Percentiles rank a stretch among this genome's conserved stretches.
These are phyloP conservation scores for Macrophomina tecta DNA, from an alignment of 2,329 filamentous ascomycete species.

Conservation along the genomic window DNA sequence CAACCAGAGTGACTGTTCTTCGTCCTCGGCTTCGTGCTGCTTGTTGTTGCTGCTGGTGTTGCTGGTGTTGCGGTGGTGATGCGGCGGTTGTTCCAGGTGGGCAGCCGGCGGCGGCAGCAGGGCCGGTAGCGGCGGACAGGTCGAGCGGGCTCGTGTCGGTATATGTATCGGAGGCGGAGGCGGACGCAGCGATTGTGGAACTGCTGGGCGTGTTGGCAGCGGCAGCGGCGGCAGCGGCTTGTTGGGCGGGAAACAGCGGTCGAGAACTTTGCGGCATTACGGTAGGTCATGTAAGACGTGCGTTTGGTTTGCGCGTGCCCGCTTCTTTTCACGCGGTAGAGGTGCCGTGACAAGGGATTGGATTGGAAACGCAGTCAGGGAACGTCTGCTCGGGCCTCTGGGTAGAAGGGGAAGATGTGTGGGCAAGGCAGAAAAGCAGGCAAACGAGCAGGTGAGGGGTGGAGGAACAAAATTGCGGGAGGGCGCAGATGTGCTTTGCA, in stretches of 20 bases:
- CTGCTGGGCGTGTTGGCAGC: constrained; percentile 3
- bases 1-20: constrained; percentile 21
- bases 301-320: not conserved
- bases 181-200: constrained; percentile 6
- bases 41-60: too few relatives aligned
- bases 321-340: not conserved
- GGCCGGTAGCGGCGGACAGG: not conserved
- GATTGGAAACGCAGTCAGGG: not conserved
- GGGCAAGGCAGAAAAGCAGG: constrained; percentile 16
- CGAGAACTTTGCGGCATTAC: constrained; percentile 15
- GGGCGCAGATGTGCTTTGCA: constrained; percentile 5
- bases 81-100: not conserved
- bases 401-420: not conserved
- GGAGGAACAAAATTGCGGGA: constrained; percentile 18
- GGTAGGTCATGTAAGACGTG: not conserved
- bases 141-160: not conserved
- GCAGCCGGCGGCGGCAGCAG: not conserved
- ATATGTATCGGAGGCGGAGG: not conserved
- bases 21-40: constrained; percentile 6
- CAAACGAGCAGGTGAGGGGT: constrained; percentile 9
- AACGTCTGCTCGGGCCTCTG: not conserved
- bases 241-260: constrained; percentile 3
- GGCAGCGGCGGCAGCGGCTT: not conserved
- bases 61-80: not conserved
- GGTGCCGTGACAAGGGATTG: not conserved